Conservation (phyloP, 2,329 filamentous ascomycete genomes). For the Colletotrichum scovillei region DNA sequence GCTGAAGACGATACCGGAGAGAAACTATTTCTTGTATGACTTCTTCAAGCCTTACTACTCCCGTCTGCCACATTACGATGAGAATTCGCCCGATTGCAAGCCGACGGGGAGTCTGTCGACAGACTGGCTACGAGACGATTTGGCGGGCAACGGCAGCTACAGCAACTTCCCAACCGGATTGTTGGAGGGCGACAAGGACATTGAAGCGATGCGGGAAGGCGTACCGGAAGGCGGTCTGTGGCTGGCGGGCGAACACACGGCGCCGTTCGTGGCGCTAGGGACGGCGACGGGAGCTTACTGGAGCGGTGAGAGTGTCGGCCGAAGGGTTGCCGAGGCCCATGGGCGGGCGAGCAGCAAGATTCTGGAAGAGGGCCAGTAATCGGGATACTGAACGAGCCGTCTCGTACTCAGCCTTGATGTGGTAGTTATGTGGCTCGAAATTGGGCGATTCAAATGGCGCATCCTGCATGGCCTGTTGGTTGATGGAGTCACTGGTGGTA, state of each 20-base stretch:
- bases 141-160: conserved; percentile 86
- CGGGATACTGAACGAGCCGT: neutral
- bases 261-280: conserved; percentile 88
- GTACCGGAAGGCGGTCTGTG: conserved; percentile 77
- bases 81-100: conserved; percentile 64
- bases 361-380: neutral
- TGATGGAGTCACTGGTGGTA: neutral
- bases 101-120: conserved; percentile 76
- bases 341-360: conserved; percentile 38
- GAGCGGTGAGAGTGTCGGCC: conserved; percentile 84
- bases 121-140: conserved; percentile 80
- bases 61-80: conserved; percentile 74
- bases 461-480: too few species aligned
- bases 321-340: conserved; percentile 69
- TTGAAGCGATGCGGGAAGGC: conserved; percentile 72
- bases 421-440: neutral
- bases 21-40: conserved; percentile 64
- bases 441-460: too few species aligned
- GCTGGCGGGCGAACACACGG: conserved; percentile 92
- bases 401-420: neutral
- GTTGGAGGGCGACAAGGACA: conserved; percentile 76
- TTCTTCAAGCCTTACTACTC: conserved; percentile 86
- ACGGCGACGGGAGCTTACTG: conserved; percentile 93
- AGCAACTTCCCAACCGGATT: conserved; percentile 86
- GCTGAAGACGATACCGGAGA: conserved; percentile 56